These are phyloP conservation scores for Daedaleopsis nitida DNA, from an alignment of 768 basidiomycete species.

Conservation along the genomic window DNA sequence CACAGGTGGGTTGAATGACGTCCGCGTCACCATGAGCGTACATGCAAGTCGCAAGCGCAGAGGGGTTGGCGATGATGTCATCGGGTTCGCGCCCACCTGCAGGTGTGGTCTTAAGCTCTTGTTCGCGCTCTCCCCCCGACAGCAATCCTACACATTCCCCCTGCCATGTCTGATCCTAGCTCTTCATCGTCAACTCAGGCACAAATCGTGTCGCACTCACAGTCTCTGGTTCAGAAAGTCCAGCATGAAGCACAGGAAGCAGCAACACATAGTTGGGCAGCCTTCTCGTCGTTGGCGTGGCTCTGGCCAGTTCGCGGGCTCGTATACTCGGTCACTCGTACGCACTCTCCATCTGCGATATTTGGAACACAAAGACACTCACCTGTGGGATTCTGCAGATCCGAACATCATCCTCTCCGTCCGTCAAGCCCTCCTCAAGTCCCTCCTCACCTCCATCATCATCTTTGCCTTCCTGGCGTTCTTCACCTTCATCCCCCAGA, in stretches of 20 bases:
- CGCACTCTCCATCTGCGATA: not conserved
- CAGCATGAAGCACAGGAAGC: conserved; percentile 18
- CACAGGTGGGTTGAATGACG: not conserved
- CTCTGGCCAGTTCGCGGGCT: conserved; percentile 33
- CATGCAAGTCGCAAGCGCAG: too few species aligned
- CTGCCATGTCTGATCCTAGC: too few species aligned
- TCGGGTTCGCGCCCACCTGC: too few species aligned
- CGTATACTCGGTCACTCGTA: conserved; percentile 27
- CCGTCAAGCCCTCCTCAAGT: conserved; percentile 41
- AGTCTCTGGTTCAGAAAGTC: conserved; percentile 11
- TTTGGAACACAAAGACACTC: not conserved
- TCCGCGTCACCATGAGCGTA: too few species aligned
- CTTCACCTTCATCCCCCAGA: conserved; percentile 68
- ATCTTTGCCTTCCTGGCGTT: conserved; percentile 51
- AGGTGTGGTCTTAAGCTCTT: too few species aligned
- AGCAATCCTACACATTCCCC: too few species aligned
- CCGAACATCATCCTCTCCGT: conserved; percentile 29
- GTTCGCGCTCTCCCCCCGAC: too few species aligned
- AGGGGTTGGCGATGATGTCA: too few species aligned
- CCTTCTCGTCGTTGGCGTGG: conserved; percentile 29
- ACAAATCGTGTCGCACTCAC: not conserved
- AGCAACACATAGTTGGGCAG: conserved; percentile 17
- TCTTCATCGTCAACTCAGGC: not conserved
- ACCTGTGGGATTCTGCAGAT: not conserved
- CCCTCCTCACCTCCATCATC: conserved; percentile 38